Conservation (phyloP, 352 stramenopile genomes). For the Phytophthora crassamura region DNA sequence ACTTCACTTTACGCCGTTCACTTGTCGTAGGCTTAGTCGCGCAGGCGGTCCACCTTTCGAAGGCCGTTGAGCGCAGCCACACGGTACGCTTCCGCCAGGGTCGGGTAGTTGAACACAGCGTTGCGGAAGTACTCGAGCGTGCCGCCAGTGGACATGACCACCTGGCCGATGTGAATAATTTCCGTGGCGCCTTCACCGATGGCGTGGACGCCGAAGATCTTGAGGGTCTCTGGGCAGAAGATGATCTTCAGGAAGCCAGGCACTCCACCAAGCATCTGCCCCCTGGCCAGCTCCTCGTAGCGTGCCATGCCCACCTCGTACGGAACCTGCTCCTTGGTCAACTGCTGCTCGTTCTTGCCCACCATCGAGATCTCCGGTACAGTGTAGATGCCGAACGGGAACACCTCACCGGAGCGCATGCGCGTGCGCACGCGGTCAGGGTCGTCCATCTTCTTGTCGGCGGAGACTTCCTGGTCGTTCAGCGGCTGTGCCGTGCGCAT, state of each 20-base stretch:
- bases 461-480: constrained; percentile 57
- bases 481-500: constrained; percentile 81
- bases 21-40: constrained; percentile 23
- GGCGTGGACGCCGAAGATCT: constrained; percentile 82
- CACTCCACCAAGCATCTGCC: constrained; percentile 85
- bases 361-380: constrained; percentile 91
- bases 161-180: constrained; percentile 91
- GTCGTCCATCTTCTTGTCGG: constrained; percentile 63
- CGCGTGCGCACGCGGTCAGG: constrained; percentile 74
- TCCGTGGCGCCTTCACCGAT: constrained; percentile 90
- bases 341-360: constrained; percentile 89
- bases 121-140: constrained; percentile 92
- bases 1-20: constrained; percentile 1
- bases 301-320: constrained; percentile 84
- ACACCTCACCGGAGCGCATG: constrained; percentile 88
- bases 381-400: constrained; percentile 90
- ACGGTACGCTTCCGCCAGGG: constrained; percentile 87
- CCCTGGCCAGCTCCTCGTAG: constrained; percentile 87
- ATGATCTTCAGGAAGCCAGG: constrained; percentile 88
- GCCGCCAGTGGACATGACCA: constrained; percentile 85
- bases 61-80: constrained; percentile 83
- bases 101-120: constrained; percentile 94
- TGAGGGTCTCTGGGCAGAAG: constrained; percentile 78
- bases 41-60: constrained; percentile 69
- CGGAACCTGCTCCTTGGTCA: constrained; percentile 75